Conservation (phyloP, 306 rosid species). For the Begonia peltatifolia region DNA sequence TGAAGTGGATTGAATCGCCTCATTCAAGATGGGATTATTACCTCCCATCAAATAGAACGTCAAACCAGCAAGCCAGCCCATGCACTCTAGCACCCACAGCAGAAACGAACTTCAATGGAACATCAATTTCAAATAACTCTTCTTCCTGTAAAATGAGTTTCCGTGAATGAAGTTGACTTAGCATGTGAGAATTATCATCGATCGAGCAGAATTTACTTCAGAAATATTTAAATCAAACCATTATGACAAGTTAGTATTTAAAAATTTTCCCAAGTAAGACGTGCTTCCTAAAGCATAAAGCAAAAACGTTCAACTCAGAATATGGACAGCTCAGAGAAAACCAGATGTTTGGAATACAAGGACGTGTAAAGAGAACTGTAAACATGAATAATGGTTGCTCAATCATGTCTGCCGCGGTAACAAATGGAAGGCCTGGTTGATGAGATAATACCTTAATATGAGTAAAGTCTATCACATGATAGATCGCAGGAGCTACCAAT, state of each 20-base stretch:
- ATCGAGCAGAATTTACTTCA: not conserved
- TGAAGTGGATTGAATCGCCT: not conserved
- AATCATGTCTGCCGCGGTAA: not conserved
- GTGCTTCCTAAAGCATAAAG: no score
- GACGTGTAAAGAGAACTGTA: not conserved
- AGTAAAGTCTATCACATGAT: conserved; percentile 73
- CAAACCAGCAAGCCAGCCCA: conserved; percentile 98
- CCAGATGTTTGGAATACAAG: no score
- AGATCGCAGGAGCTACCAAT: conserved; percentile 65
- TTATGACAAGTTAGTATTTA: no score
- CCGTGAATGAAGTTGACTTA: conserved; percentile 1
- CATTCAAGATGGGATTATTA: conserved; percentile 14
- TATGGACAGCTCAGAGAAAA: no score
- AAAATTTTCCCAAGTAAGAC: no score
- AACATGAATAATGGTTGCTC: not conserved
- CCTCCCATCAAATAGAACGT: conserved; percentile 90
- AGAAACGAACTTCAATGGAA: conserved; percentile 71
- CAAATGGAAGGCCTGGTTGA: not conserved
- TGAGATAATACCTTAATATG: conserved; percentile 39
- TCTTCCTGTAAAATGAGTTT: conserved; percentile 46
- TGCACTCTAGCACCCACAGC: conserved; percentile 85
- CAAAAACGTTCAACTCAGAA: no score
- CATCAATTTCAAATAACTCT: conserved; percentile 68
- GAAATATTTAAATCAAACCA: no score
- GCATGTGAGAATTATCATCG: not conserved